Evolutionary conservation across 805 yeast species (phyloP).

Genomic region (Hanseniaspora jakobsenii): DNA sequence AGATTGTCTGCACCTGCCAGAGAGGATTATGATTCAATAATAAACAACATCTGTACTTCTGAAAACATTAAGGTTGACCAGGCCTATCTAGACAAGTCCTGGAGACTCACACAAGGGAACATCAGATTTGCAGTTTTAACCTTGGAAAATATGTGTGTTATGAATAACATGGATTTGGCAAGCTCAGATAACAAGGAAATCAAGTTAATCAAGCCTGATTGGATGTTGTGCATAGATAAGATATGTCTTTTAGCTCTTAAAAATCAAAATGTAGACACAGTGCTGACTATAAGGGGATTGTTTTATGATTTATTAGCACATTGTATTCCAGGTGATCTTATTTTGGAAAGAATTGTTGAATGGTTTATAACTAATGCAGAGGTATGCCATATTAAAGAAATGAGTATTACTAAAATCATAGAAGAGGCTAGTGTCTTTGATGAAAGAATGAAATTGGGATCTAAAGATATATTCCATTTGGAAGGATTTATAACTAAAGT

Average conservation of each 20-base stretch:
- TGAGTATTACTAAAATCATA: conserved; percentile 32
- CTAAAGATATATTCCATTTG: conserved; percentile 81
- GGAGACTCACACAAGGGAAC: conserved; percentile 48
- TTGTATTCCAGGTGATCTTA: conserved; percentile 80
- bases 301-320: conserved; percentile 81
- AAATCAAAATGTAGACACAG: conserved; percentile 50
- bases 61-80: conserved; percentile 34
- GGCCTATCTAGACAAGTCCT: conserved; percentile 29
- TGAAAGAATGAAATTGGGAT: conserved; percentile 75
- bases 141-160: conserved; percentile 67
- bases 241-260: conserved; percentile 49
- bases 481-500: conserved; percentile 87
- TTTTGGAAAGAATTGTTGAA: conserved; percentile 34
- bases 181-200: conserved; percentile 43
- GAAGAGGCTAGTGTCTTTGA: conserved; percentile 58
- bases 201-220: conserved; percentile 61
- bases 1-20: conserved; percentile 71
- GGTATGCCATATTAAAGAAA: conserved; percentile 24
- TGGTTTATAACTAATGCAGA: conserved; percentile 22
- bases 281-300: conserved; percentile 47
- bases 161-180: conserved; percentile 9
- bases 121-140: conserved; percentile 65
- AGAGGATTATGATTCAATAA: conserved; percentile 45
- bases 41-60: conserved; percentile 42
- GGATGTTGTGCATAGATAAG: conserved; percentile 69